These are phyloP conservation scores for Agaricus blazei DNA, from an alignment of 768 basidiomycete species.

Conservation along the genomic window DNA sequence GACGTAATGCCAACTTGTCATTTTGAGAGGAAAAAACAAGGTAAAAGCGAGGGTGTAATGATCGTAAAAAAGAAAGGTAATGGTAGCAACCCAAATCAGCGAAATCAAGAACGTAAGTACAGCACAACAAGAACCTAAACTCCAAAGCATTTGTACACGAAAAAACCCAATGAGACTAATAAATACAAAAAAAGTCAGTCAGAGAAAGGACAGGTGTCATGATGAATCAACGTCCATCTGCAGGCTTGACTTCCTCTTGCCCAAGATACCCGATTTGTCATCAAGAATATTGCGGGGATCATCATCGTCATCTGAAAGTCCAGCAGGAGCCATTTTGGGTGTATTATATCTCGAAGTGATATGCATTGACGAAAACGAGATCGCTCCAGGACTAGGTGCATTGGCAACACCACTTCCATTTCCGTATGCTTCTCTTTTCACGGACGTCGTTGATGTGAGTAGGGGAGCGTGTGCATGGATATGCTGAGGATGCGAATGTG, in stretches of 20 bases:
- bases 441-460: no score
- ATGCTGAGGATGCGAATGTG: background rate
- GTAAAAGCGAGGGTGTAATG: no score
- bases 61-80: background rate
- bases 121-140: no score
- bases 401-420: slow-evolving; percentile 7
- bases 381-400: slow-evolving; percentile 21
- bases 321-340: slow-evolving; percentile 18
- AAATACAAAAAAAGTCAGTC: background rate
- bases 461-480: no score
- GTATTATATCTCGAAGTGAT: slow-evolving; percentile 21
- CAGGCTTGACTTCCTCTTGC: background rate
- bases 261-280: background rate
- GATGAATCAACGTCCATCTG: slow-evolving; percentile 7
- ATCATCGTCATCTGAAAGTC: slow-evolving; percentile 17
- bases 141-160: no score
- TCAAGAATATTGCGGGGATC: background rate
- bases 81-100: no score
- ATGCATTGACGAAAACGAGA: slow-evolving; percentile 25
- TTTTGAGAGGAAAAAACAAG: no score
- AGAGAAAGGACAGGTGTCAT: background rate
- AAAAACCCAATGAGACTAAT: background rate
- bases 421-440: background rate
- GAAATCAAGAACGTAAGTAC: no score
- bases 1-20: no score